A percentile compares a stretch with the other conserved stretches of the same genome.
Conservation (phyloP, 495 filamentous ascomycete species). For the Aspergillus incahuasiensis region DNA sequence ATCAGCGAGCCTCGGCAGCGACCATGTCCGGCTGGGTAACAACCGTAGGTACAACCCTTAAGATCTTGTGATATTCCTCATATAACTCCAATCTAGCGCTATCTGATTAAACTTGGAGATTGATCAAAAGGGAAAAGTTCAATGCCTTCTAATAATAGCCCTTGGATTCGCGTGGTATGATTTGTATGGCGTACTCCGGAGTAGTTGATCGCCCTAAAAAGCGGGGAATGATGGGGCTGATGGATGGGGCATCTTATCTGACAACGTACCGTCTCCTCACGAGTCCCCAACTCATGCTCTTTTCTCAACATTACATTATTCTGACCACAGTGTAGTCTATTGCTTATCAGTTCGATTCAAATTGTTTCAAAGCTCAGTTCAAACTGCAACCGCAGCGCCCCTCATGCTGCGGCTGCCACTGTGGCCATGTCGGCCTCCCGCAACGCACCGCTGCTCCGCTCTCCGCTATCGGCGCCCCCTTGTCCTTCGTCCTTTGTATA, state of each 20-base stretch:
- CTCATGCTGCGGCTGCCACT: constrained; percentile 26
- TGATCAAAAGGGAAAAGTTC: background rate
- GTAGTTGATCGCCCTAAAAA: background rate
- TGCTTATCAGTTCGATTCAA: background rate
- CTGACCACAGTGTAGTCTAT: background rate
- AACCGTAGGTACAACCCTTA: background rate
- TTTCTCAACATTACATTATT: background rate
- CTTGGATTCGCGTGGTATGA: background rate
- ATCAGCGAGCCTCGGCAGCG: background rate
- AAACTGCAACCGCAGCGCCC: background rate
- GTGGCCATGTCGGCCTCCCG: constrained; percentile 12
- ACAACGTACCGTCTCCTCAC: background rate
- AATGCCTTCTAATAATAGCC: background rate
- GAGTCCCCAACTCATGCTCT: background rate
- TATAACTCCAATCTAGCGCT: no score
- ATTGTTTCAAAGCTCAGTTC: background rate
- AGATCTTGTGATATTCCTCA: background rate
- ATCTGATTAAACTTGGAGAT: background rate
- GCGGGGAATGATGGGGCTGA: background rate
- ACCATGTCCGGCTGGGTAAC: background rate
- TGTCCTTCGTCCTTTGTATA: background rate
- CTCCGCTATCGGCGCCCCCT: constrained; percentile 22
- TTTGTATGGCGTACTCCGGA: background rate
- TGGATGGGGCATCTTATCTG: background rate
- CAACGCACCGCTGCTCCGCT: constrained; percentile 13